These are phyloP conservation scores for Sporisorium graminicola DNA, from an alignment of 1,284 basidiomycete species.

Conservation along the genomic window DNA sequence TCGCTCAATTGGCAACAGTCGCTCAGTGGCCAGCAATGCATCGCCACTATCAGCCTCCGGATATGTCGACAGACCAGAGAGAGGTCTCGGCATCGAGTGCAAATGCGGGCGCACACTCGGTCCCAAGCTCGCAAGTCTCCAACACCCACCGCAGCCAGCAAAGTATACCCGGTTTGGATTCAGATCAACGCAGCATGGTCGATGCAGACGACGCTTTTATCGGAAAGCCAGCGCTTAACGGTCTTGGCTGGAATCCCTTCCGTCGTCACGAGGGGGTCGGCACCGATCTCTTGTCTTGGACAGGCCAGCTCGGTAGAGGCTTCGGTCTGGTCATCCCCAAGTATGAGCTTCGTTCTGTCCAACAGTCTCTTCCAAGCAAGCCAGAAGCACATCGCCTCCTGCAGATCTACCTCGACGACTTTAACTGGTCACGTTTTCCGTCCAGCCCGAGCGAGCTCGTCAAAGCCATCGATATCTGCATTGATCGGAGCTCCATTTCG, in stretches of 20 bases:
- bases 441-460: slow-evolving; percentile 24
- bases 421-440: slow-evolving; percentile 46
- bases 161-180: slow-evolving; percentile 17
- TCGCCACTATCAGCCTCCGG: slow-evolving; percentile 10
- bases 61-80: slow-evolving; percentile 3
- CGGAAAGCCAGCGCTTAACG: slow-evolving; percentile 45
- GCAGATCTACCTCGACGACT: slow-evolving; percentile 44
- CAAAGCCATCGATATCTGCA: slow-evolving; percentile 26
- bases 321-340: slow-evolving; percentile 50
- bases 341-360: slow-evolving; percentile 44
- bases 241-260: slow-evolving; percentile 46
- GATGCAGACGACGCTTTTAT: slow-evolving; percentile 53
- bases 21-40: slow-evolving; percentile 42
- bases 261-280: slow-evolving; percentile 44
- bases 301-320: slow-evolving; percentile 41
- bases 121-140: slow-evolving; percentile 13
- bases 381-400: slow-evolving; percentile 28
- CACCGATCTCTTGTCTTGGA: slow-evolving; percentile 46
- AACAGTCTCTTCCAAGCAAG: slow-evolving; percentile 42
- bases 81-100: not conserved
- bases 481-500: slow-evolving; percentile 30
- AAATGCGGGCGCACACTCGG: slow-evolving; percentile 2
- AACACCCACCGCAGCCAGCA: slow-evolving; percentile 24
- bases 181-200: slow-evolving; percentile 50
- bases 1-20: slow-evolving; percentile 34